A percentile compares a stretch with the other conserved stretches of the same genome.
phyloP scores from a whole-genome alignment of 129 eudicot genomes.

The Flaveria ramosissima region DNA sequence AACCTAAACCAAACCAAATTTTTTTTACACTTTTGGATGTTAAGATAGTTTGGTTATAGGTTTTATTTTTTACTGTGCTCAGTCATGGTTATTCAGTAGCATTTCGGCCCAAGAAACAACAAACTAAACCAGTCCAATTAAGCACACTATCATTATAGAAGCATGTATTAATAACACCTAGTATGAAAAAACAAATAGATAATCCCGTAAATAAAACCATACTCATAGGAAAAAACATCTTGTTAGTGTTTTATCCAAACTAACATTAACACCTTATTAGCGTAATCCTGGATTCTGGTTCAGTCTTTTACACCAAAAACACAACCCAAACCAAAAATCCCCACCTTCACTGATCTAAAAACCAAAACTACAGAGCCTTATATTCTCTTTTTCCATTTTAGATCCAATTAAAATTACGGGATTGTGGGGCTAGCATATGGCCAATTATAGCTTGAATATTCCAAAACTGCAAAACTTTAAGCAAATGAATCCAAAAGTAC shows the following conservation, averaged over 20 bases:
- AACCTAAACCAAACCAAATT: not conserved
- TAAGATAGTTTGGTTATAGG: not conserved
- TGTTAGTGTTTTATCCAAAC: no score
- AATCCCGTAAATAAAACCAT: not conserved
- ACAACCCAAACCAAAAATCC: not conserved
- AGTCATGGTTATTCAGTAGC: not conserved
- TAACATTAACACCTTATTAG: no score
- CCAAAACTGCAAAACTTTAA: conserved; percentile 37
- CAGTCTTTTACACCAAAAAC: not conserved
- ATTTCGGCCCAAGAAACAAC: not conserved
- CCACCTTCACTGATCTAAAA: not conserved
- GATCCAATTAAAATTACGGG: not conserved
- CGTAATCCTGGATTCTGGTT: not conserved
- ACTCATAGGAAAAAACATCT: not conserved
- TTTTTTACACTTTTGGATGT: not conserved
- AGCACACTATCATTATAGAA: not conserved
- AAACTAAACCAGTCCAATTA: not conserved
- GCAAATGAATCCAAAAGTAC: conserved; percentile 38
- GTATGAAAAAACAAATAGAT: not conserved
- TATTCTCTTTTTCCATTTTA: not conserved
- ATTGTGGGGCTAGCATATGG: conserved; percentile 15
- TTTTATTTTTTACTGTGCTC: not conserved
- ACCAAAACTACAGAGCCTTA: not conserved
- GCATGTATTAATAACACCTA: not conserved
- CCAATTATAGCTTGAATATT: conserved; percentile 29